Base-by-base conservation (phyloP, 306 rosid species). In the Trifolium repens region DNA sequence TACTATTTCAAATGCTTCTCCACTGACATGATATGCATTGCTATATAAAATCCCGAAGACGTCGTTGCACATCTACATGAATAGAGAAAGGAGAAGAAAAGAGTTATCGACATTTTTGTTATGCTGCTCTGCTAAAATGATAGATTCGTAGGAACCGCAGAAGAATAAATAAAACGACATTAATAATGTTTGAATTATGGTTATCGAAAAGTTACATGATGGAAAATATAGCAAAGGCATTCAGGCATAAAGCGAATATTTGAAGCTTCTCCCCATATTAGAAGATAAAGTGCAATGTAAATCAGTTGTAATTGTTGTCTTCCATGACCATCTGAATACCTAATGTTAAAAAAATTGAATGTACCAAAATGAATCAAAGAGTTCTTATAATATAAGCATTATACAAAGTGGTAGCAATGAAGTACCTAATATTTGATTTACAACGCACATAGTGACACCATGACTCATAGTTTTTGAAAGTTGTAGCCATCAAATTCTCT, bases 211-310 rank as follows among this genome's bases (percentile, higher is more conserved):
- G 91, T 78, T 83, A 96, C 99, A 80, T 85, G 80, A 83, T 96
- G 99, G 85, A 96, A 96, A 75, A 96, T 89, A 76, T 90, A 96
- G 91, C 99, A 96, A 63, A 96, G 72, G 83, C 99, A 96, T 88
- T 96, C 99, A 62, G 99, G 97, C 99, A 96, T 96, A 87, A 96
- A 96, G 50, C 99, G 96, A 79, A 90, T 55, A 79, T 96, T 96
- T 81, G 99, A 92, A 86, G 99, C 99, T 89, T 96, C 99, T 43
- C 99, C 99, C 99, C 99, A 96, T 74, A 96, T 90, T 77, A 96
- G 97, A 87, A 96, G 88, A 89, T 92, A 91, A 75, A 96, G 99
- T 40, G 88, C 96, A 65, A 90, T 88, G 84, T 86, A 92, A 61
- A 96, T 87, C 58, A 96, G 91, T 49, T 87, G 82, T 82, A 92